phyloP scores from a whole-genome alignment of 331 rosid genomes.

The Prunus yedoensis region DNA sequence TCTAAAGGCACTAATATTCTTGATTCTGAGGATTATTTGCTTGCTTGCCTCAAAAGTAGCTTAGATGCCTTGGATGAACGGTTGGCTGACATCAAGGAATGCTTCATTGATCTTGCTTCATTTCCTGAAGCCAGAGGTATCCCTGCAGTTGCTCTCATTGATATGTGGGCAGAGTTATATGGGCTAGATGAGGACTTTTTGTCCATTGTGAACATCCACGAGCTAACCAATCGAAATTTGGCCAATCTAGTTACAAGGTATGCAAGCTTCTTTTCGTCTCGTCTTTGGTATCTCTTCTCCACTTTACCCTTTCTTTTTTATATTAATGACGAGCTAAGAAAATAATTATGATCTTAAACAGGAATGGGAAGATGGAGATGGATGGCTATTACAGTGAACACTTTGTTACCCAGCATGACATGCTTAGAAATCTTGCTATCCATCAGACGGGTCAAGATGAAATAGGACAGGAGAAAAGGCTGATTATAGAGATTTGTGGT shows the following conservation, averaged over 20 bases:
- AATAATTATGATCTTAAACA: not conserved
- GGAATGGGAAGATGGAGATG: slow-evolving; percentile 11
- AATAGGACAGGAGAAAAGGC: slow-evolving; percentile 34
- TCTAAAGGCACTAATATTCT: slow-evolving; percentile 34
- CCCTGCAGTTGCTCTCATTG: slow-evolving; percentile 54
- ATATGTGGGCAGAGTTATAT: slow-evolving; percentile 53
- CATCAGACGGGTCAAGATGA: slow-evolving; percentile 32
- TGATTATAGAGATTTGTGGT: slow-evolving; percentile 36
- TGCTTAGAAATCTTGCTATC: slow-evolving; percentile 64
- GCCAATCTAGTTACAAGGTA: slow-evolving; percentile 51
- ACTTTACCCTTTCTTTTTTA: not conserved
- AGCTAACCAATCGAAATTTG: slow-evolving; percentile 34
- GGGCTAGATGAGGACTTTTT: slow-evolving; percentile 21
- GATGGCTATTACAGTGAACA: slow-evolving; percentile 41
- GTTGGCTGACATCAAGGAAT: slow-evolving; percentile 31
- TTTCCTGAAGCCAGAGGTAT: slow-evolving; percentile 61
- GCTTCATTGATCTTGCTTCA: slow-evolving; percentile 62
- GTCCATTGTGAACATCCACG: slow-evolving; percentile 36
- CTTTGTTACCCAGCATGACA: slow-evolving; percentile 42
- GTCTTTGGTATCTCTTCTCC: not conserved
- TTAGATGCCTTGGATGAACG: slow-evolving; percentile 35
- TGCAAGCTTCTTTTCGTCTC: not conserved
- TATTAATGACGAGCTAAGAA: no score
- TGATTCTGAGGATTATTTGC: slow-evolving; percentile 22
- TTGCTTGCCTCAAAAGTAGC: slow-evolving; percentile 35